Evolutionary conservation across 441 rosid species (phyloP).

Genomic region (Viola pubescens): DNA sequence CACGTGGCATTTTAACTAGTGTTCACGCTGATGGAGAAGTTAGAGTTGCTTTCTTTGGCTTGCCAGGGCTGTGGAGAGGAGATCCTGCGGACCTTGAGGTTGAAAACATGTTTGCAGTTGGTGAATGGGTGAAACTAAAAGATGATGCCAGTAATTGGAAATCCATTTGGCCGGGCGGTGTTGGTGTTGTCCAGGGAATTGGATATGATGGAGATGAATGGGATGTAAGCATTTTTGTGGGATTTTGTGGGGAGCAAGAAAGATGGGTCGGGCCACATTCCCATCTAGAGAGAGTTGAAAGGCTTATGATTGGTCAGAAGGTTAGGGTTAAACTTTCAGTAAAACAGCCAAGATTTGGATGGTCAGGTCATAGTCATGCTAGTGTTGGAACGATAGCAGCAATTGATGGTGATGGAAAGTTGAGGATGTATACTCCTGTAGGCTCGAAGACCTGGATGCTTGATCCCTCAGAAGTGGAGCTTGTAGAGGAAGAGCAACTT

Average conservation of each 20-base stretch:
- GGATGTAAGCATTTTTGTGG: slow-evolving; percentile 73
- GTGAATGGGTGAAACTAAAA: slow-evolving; percentile 86
- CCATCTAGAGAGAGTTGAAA: slow-evolving; percentile 58
- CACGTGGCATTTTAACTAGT: slow-evolving; percentile 71
- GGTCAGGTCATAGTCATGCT: slow-evolving; percentile 86
- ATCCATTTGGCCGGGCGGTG: slow-evolving; percentile 65
- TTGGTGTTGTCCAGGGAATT: slow-evolving; percentile 85
- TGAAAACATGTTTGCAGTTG: slow-evolving; percentile 73
- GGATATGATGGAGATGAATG: slow-evolving; percentile 78
- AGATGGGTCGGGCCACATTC: slow-evolving; percentile 75
- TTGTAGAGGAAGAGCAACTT: slow-evolving; percentile 76
- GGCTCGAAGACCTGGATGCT: slow-evolving; percentile 97
- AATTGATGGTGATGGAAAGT: slow-evolving; percentile 90
- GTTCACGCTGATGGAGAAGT: slow-evolving; percentile 96
- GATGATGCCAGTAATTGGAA: slow-evolving; percentile 65
- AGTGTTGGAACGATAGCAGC: slow-evolving; percentile 81
- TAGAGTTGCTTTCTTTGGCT: slow-evolving; percentile 73
- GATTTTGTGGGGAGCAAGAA: slow-evolving; percentile 97
- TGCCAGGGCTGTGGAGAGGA: slow-evolving; percentile 88
- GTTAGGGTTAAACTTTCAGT: slow-evolving; percentile 66
- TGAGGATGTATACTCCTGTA: slow-evolving; percentile 84
- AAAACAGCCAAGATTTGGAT: slow-evolving; percentile 90
- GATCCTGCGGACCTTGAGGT: slow-evolving; percentile 93
- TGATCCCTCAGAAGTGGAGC: slow-evolving; percentile 90
- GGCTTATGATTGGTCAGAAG: slow-evolving; percentile 70